Conservation (phyloP, 495 filamentous ascomycete genomes). For the Aeminium ludgeri region DNA sequence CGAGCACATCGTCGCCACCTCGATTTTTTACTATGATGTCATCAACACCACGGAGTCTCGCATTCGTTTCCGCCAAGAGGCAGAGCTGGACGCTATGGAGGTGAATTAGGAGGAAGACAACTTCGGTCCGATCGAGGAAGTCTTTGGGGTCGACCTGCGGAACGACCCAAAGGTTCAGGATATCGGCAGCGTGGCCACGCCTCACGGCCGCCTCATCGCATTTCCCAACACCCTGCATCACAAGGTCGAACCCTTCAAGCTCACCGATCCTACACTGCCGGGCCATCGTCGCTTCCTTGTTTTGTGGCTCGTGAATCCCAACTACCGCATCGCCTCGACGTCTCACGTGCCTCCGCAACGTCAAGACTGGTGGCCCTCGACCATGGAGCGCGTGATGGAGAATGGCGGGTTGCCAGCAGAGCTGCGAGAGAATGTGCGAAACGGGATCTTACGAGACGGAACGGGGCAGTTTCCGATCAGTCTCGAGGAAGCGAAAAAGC, state of each 20-base stretch:
- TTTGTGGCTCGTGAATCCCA: conserved; percentile 20
- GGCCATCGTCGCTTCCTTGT: conserved; percentile 20
- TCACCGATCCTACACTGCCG: conserved; percentile 15
- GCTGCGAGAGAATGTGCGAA: background rate
- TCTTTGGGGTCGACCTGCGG: conserved; percentile 10
- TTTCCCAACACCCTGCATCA: conserved; percentile 23
- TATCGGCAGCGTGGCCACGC: conserved; percentile 10
- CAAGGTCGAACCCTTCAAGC: conserved; percentile 15
- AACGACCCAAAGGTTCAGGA: conserved; percentile 9
- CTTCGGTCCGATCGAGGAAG: background rate
- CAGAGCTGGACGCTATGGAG: background rate
- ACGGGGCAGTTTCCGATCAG: conserved; percentile 4
- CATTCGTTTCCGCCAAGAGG: conserved; percentile 36
- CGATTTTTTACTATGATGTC: conserved; percentile 31
- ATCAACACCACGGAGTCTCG: conserved; percentile 42
- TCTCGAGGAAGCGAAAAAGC: conserved; percentile 4
- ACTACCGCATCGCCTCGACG: conserved; percentile 10
- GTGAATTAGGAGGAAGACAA: conserved; percentile 1
- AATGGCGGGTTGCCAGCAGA: conserved; percentile 3
- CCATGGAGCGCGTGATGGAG: conserved; percentile 5
- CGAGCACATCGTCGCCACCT: conserved; percentile 23
- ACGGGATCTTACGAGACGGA: too few species aligned
- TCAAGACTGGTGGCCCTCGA: conserved; percentile 21
- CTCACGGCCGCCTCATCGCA: conserved; percentile 14
- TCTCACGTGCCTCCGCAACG: conserved; percentile 17